Evolutionary conservation across 495 filamentous ascomycete species (phyloP), one percentile per base, ranked within the genome.

Genomic region (Glutinoglossum americanum): DNA sequence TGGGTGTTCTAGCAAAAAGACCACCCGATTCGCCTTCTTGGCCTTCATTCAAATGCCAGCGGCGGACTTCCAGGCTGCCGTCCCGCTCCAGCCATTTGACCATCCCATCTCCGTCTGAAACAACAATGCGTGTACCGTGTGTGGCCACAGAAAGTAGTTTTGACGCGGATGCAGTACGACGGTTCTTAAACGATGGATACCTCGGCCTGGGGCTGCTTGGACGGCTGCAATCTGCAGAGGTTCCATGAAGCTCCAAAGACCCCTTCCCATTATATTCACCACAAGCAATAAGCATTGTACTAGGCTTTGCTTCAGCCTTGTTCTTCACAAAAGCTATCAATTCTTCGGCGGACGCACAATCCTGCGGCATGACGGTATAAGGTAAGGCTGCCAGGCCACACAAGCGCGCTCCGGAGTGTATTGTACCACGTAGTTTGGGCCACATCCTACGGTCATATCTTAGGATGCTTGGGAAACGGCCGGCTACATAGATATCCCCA

Each of bases 201-300:
- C 33, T 57, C 44, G 17, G 66, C 60, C 10, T 10, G 1, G 19
- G 8, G 25, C 7, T 3, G 56, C 49, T 7, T 26, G 25, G 28
- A 55, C 62, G 62, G 0, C 57, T 49, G n/a, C 10, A 10, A 2
- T 49, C 47, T 49, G 13, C 8, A 67, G 69, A 60, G 10, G 92
- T 68, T 53, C 79, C 79, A 67, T 94, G 94, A n/a, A 94, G 70
- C 64, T 97, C 90, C 10, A 97, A 72, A 0, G 85, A 89, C 6
- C 90, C 90, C 64, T 89, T 84, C 21, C 86, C 87, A 59, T 93
- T 93, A 69, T 97, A 97, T 66, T 94, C 88, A n/a, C 89, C 90
- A 58, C 84, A 85, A 19, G 89, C 88, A 35, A 90, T 78, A 44
- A 97, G 69, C 5, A 79, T 84, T 55, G 79, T 72, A 1, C 76